phyloP scores from a whole-genome alignment of 257 asterid genomes.

The Fraxinus anomala region DNA sequence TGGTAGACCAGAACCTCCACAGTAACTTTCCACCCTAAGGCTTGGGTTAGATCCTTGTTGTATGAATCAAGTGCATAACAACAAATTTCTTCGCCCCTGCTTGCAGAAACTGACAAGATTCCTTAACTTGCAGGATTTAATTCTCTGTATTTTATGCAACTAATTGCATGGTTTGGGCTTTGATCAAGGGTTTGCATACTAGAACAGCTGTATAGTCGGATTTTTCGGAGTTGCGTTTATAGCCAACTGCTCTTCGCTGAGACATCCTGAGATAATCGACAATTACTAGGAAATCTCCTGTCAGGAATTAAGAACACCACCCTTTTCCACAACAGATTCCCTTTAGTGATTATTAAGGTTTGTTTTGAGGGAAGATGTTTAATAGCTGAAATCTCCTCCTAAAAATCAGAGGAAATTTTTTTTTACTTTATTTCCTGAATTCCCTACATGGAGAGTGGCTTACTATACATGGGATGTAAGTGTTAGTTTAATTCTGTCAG shows the following conservation, averaged over 20 bases:
- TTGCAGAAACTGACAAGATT: slow-evolving; percentile 68
- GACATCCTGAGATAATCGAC: not conserved
- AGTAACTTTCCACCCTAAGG: not conserved
- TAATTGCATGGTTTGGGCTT: not conserved
- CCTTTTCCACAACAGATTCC: not conserved
- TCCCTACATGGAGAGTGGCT: not conserved
- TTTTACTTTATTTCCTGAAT: not conserved
- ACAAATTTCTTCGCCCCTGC: slow-evolving; percentile 16
- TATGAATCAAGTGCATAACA: not conserved
- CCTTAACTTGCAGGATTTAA: slow-evolving; percentile 32
- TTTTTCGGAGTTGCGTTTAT: not conserved
- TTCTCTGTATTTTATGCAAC: not conserved
- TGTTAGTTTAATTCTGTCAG: not conserved
- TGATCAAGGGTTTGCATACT: not conserved
- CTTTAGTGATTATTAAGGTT: not conserved
- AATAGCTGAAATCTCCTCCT: not conserved
- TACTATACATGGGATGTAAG: not conserved
- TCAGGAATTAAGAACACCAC: not conserved
- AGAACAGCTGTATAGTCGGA: not conserved
- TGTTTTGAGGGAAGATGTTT: not conserved
- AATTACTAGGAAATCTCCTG: not conserved
- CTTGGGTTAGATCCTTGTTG: not conserved
- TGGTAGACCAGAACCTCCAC: not conserved
- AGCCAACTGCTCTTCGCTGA: not conserved
- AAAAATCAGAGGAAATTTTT: too few species aligned